These are phyloP conservation scores for Coelastrella sp. DNA, from an alignment of 139 green algal species.

Conservation along the genomic window DNA sequence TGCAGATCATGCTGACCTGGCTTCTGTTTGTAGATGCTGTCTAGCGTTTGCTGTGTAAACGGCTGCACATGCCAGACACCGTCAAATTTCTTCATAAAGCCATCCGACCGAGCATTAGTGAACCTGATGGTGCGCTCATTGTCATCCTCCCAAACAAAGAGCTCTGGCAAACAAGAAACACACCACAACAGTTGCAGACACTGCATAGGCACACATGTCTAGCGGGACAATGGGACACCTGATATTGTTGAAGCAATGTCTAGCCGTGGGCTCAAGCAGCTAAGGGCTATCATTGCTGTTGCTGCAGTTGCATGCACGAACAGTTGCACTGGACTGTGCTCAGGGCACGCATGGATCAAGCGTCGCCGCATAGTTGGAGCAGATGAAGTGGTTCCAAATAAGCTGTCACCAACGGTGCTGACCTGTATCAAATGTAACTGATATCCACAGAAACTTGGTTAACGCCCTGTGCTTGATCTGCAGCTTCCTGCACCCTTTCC, in stretches of 20 bases:
- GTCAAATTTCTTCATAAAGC: slow-evolving; percentile 48
- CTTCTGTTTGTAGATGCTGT: slow-evolving; percentile 25
- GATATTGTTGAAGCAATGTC: too few species aligned
- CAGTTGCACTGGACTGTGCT: background rate
- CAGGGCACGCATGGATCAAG: background rate
- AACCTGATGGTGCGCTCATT: slow-evolving; percentile 44
- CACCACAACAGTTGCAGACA: too few species aligned
- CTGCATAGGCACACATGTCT: too few species aligned
- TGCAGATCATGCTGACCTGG: slow-evolving; percentile 9
- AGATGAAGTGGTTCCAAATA: too few species aligned
- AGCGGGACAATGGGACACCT: too few species aligned
- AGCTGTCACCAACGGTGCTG: background rate
- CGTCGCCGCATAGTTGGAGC: background rate
- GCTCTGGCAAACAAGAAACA: slow-evolving; percentile 17
- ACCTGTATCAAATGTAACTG: slow-evolving; percentile 50
- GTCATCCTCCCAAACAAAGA: slow-evolving; percentile 48
- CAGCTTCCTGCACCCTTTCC: slow-evolving; percentile 34
- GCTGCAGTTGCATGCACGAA: too few species aligned
- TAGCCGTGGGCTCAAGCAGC: too few species aligned
- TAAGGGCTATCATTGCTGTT: too few species aligned
- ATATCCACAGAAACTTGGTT: slow-evolving; percentile 45
- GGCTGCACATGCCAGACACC: slow-evolving; percentile 45
- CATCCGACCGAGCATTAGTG: slow-evolving; percentile 34
- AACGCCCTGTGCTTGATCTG: slow-evolving; percentile 33
- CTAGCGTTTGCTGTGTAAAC: slow-evolving; percentile 45